Evolutionary conservation across 352 stramenopile genomes (phyloP).

Genomic region (Globisporangium megalacanthum): DNA sequence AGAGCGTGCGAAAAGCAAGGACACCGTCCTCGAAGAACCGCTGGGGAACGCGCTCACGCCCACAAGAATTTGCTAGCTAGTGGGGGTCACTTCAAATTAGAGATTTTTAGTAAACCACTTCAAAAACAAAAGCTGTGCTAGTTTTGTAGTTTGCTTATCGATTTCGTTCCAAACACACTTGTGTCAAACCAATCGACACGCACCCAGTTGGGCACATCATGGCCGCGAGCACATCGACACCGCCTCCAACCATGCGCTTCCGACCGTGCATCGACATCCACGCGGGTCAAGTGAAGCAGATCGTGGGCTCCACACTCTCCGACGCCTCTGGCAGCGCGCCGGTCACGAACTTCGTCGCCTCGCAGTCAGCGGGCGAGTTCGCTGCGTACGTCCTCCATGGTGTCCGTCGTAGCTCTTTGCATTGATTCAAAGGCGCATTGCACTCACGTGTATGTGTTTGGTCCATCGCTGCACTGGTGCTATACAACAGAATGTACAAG

Average conservation of each 20-base stretch:
- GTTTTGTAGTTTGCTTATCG: too few species aligned
- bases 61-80: constrained; percentile 9
- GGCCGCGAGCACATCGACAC: constrained; percentile 1
- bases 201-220: not conserved
- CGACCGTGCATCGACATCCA: constrained; percentile 99
- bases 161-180: too few species aligned
- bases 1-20: not conserved
- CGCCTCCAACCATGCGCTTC: constrained; percentile 85
- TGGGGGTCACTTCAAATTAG: not conserved
- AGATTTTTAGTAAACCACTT: not conserved
- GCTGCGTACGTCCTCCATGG: constrained; percentile 34
- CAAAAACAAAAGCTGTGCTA: not conserved
- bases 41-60: not conserved
- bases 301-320: constrained; percentile 96
- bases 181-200: not conserved
- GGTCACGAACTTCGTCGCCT: constrained; percentile 92
- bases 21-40: constrained; percentile 6
- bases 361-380: constrained; percentile 65
- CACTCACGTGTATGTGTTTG: not conserved
- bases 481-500: constrained; percentile 85
- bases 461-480: not conserved
- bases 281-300: constrained; percentile 97
- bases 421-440: not conserved
- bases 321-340: constrained; percentile 61
- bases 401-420: not conserved